Conservation (phyloP, 192 early-diverging fungal genomes). For the Globomyces pollinis-pini region DNA sequence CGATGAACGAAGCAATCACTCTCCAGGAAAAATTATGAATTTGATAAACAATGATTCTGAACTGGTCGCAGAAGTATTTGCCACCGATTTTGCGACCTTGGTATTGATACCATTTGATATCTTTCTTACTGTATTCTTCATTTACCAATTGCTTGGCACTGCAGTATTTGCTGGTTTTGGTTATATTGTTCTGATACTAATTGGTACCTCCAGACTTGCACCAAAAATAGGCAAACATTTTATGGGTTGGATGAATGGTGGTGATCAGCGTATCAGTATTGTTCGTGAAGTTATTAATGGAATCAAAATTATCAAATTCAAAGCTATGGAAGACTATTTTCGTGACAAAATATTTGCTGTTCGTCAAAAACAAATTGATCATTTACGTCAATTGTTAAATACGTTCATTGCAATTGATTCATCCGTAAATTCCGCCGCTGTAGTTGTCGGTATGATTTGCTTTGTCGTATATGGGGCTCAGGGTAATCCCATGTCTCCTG, state of each 20-base stretch:
- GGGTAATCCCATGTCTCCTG: neutral
- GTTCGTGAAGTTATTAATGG: conserved; percentile 26
- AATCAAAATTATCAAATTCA: conserved; percentile 26
- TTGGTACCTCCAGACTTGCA: neutral
- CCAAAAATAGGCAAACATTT: conserved; percentile 2
- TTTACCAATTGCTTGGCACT: neutral
- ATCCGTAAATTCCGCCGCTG: neutral
- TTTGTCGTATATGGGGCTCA: conserved; percentile 6
- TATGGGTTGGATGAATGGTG: neutral
- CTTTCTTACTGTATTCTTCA: conserved; percentile 4
- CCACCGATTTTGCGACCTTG: neutral
- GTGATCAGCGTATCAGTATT: conserved; percentile 7
- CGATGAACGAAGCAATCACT: neutral
- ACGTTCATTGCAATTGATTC: neutral
- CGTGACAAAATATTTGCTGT: conserved; percentile 4
- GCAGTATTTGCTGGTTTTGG: neutral
- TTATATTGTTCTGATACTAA: neutral
- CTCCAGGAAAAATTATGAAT: conserved; percentile 5
- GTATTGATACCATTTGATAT: neutral
- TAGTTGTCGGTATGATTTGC: neutral
- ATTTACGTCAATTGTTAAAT: neutral
- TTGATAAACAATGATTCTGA: neutral
- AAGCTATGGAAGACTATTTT: conserved; percentile 17
- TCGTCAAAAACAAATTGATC: conserved; percentile 5
- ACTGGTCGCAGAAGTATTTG: neutral